phyloP scores from a whole-genome alignment of 2,329 filamentous ascomycete species.

The Albophoma yamanashiensis region DNA sequence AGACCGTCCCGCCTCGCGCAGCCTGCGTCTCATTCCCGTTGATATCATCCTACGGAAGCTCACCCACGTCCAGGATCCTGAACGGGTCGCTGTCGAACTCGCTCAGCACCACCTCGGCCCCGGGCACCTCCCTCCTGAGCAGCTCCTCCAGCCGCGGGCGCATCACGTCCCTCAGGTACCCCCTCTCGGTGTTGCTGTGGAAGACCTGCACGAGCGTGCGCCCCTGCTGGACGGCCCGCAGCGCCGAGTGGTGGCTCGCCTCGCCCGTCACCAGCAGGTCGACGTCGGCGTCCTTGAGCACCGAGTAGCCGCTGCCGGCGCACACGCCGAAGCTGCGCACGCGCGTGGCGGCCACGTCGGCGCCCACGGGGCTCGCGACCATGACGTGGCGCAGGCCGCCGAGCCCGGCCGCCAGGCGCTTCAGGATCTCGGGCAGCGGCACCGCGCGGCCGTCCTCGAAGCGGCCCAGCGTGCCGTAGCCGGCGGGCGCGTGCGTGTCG shows the following conservation, averaged over 20 bases:
- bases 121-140: slow-evolving; percentile 38
- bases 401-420: slow-evolving; percentile 51
- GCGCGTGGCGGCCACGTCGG: slow-evolving; percentile 19
- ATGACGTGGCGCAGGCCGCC: slow-evolving; percentile 50
- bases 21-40: too few species aligned
- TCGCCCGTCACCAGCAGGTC: slow-evolving; percentile 88
- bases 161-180: slow-evolving; percentile 66
- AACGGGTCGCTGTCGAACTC: slow-evolving; percentile 80
- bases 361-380: slow-evolving; percentile 40
- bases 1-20: neutral
- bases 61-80: slow-evolving; percentile 52
- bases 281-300: slow-evolving; percentile 60
- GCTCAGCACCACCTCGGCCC: slow-evolving; percentile 62
- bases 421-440: slow-evolving; percentile 32
- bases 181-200: slow-evolving; percentile 87
- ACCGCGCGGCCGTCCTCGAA: slow-evolving; percentile 23
- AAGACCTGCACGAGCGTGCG: slow-evolving; percentile 76
- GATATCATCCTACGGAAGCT: slow-evolving; percentile 16
- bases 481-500: slow-evolving; percentile 32
- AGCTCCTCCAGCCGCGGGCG: slow-evolving; percentile 49
- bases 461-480: slow-evolving; percentile 41
- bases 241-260: slow-evolving; percentile 83
- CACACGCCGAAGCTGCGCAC: slow-evolving; percentile 74
- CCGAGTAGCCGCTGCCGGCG: slow-evolving; percentile 73
- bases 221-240: slow-evolving; percentile 76